Percentiles rank a stretch among this genome's conserved stretches.
These are phyloP conservation scores for Pleurotus salmoneostramineus DNA, from an alignment of 768 basidiomycete species.

Conservation along the genomic window DNA sequence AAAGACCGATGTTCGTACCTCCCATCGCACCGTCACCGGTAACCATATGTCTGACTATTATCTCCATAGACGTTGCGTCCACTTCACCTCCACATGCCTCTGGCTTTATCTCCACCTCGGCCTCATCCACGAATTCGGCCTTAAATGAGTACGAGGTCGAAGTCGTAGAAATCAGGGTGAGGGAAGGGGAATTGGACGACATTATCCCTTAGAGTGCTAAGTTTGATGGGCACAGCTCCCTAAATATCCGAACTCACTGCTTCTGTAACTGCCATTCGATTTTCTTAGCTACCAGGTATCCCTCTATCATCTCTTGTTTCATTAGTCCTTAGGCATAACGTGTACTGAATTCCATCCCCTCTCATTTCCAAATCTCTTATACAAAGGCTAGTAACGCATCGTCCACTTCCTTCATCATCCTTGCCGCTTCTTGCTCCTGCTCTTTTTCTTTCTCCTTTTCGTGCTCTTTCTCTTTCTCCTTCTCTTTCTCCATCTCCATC, in stretches of 20 bases:
- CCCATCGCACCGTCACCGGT: slow-evolving; percentile 12
- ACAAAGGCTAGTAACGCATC: slow-evolving; percentile 58
- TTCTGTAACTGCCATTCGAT: neutral
- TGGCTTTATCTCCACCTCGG: slow-evolving; percentile 64
- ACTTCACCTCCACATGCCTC: slow-evolving; percentile 74
- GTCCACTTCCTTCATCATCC: slow-evolving; percentile 59
- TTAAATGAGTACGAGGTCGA: slow-evolving; percentile 80
- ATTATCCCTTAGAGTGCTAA: slow-evolving; percentile 59
- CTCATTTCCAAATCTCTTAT: slow-evolving; percentile 13
- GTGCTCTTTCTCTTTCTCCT: slow-evolving; percentile 52
- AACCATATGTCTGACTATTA: neutral
- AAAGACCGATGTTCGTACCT: slow-evolving; percentile 79
- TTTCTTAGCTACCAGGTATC: neutral
- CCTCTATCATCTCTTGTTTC: neutral
- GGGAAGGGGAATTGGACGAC: slow-evolving; percentile 71
- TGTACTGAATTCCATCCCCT: slow-evolving; percentile 2
- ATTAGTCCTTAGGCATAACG: neutral
- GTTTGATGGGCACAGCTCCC: neutral
- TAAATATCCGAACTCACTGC: neutral
- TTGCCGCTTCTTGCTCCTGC: slow-evolving; percentile 45
- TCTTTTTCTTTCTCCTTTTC: slow-evolving; percentile 61
- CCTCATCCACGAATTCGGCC: slow-evolving; percentile 62
- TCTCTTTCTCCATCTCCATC: slow-evolving; percentile 44
- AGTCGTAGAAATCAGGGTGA: slow-evolving; percentile 83
- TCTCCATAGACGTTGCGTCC: slow-evolving; percentile 65